A percentile compares a stretch with the other conserved stretches of the same genome.
phyloP scores from a whole-genome alignment of 257 asterid genomes.

The Anisodus tanguticus region DNA sequence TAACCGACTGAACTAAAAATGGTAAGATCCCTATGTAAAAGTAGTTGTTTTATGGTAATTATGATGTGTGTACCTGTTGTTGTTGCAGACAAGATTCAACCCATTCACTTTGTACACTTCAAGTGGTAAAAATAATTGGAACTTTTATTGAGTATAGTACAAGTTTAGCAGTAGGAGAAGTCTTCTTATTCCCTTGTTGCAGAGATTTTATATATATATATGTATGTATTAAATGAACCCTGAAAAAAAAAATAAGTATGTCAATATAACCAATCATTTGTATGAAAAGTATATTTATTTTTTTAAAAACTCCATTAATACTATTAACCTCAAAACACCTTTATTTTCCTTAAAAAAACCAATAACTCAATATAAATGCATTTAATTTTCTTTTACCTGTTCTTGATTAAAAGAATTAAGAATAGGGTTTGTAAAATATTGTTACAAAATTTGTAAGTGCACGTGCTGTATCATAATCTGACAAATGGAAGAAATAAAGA shows the following conservation, averaged over 20 bases:
- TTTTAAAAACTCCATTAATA: background rate
- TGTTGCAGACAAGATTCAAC: slow-evolving; percentile 42
- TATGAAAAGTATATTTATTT: background rate
- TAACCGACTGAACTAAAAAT: background rate
- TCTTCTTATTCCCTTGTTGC: slow-evolving; percentile 14
- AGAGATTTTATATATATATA: no score
- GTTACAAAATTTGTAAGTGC: slow-evolving; percentile 36
- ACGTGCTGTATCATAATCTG: slow-evolving; percentile 55
- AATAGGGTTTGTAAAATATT: background rate
- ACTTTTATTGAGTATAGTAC: background rate
- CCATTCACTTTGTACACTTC: slow-evolving; percentile 41
- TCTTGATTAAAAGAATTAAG: background rate
- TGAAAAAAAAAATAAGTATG: background rate
- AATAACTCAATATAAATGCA: background rate
- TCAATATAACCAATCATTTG: slow-evolving; percentile 31
- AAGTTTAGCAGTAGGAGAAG: background rate
- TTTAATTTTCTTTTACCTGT: background rate
- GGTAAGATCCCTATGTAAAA: background rate
- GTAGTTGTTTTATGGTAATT: background rate
- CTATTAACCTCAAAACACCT: background rate
- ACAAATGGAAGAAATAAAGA: slow-evolving; percentile 32
- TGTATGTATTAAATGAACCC: slow-evolving; percentile 38
- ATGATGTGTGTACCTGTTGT: slow-evolving; percentile 27
- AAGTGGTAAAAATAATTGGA: background rate
- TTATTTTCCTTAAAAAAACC: background rate